phyloP scores from a whole-genome alignment of 192 early-diverging fungal genomes.

The Coemansia asiatica region DNA sequence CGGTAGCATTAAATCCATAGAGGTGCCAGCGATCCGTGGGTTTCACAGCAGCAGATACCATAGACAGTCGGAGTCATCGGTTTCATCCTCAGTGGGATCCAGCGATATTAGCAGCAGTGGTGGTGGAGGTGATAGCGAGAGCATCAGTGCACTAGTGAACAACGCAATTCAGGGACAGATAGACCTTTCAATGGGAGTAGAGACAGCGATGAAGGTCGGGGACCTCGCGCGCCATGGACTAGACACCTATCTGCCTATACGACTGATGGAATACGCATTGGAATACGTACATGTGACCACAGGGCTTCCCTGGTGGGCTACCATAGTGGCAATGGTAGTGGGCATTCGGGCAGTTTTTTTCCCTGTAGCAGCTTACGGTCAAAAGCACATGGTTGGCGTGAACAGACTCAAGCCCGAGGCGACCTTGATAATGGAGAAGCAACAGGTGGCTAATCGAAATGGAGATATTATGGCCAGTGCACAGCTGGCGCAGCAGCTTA shows the following conservation, averaged over 20 bases:
- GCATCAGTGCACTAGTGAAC: neutral
- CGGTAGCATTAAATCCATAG: neutral
- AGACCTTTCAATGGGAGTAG: constrained; percentile 9
- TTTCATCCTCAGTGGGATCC: neutral
- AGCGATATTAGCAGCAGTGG: neutral
- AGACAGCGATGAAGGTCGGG: constrained; percentile 70
- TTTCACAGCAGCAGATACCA: constrained; percentile 5
- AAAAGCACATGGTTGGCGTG: constrained; percentile 68
- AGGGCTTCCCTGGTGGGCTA: constrained; percentile 92
- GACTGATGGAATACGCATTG: constrained; percentile 65
- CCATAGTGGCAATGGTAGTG: constrained; percentile 74
- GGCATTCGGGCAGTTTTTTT: constrained; percentile 67
- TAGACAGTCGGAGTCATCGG: neutral
- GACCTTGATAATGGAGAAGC: constrained; percentile 64
- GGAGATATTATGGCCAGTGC: constrained; percentile 61
- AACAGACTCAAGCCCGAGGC: constrained; percentile 72
- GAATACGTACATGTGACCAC: constrained; percentile 79
- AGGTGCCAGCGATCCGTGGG: neutral
- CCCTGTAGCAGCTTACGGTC: constrained; percentile 72
- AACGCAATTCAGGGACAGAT: neutral
- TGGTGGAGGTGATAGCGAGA: too few relatives aligned
- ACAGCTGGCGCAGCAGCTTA: constrained; percentile 59
- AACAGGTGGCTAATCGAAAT: constrained; percentile 58
- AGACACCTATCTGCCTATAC: constrained; percentile 69
- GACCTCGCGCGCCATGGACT: constrained; percentile 85